phyloP scores from a whole-genome alignment of 306 rosid genomes.

The Cucurbita ficifolia region DNA sequence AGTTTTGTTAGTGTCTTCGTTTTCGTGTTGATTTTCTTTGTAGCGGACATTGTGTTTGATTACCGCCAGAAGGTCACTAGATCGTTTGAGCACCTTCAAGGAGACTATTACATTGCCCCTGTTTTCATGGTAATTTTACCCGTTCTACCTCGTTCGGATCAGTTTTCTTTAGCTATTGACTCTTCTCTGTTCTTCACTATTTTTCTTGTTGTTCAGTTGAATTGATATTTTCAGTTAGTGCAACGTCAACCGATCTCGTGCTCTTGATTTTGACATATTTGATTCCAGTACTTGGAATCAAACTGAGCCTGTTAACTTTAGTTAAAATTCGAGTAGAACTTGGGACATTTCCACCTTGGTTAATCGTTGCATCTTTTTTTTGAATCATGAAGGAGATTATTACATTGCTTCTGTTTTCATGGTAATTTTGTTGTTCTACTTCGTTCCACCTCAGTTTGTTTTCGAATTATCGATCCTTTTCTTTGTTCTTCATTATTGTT shows the following conservation, averaged over 20 bases:
- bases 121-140: conserved; percentile 54
- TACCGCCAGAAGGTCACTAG: conserved; percentile 85
- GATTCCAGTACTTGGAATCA: not conserved
- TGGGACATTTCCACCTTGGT: not conserved
- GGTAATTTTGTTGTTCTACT: conserved; percentile 21
- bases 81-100: conserved; percentile 70
- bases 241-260: not conserved
- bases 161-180: not conserved
- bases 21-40: not conserved
- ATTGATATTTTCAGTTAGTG: not conserved
- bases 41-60: conserved; percentile 92
- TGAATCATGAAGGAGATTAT: conserved; percentile 61
- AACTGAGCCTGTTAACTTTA: not conserved
- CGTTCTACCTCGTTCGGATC: not conserved
- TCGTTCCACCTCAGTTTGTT: not conserved
- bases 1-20: not conserved
- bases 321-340: not conserved
- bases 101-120: conserved; percentile 91
- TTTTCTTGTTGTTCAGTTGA: conserved; percentile 1
- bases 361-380: not conserved
- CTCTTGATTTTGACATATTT: not conserved
- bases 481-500: not conserved
- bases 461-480: not conserved
- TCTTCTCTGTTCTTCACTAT: not conserved
- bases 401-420: conserved; percentile 78